These are phyloP conservation scores for Candida nonsorbophila DNA, from an alignment of 805 yeast species.

Conservation along the genomic window DNA sequence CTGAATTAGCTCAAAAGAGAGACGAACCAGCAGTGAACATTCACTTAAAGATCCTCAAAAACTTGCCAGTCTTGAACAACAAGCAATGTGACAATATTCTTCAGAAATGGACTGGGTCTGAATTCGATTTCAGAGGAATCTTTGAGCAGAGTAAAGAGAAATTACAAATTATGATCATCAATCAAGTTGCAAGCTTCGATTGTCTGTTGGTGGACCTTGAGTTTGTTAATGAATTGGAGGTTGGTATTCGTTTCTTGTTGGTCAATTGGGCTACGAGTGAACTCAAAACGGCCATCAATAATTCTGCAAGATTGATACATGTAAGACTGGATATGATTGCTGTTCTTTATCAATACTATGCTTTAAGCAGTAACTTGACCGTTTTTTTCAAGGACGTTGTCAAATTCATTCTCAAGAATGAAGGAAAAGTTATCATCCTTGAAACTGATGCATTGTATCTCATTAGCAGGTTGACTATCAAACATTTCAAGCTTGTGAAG, in stretches of 20 bases:
- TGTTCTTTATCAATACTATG: conserved; percentile 26
- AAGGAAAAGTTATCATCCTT: conserved; percentile 32
- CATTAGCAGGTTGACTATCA: conserved; percentile 24
- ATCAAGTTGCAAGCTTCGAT: conserved; percentile 15
- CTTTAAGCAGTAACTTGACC: conserved; percentile 34
- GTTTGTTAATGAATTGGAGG: conserved; percentile 19
- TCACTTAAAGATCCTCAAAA: conserved; percentile 53
- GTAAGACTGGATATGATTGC: conserved; percentile 24
- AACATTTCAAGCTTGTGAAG: conserved; percentile 27
- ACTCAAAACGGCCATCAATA: conserved; percentile 28
- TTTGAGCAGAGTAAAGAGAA: conserved; percentile 35
- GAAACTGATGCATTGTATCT: conserved; percentile 39
- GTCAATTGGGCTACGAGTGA: conserved; percentile 46
- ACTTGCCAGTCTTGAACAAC: conserved; percentile 51
- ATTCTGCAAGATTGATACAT: conserved; percentile 31
- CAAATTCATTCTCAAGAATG: conserved; percentile 30
- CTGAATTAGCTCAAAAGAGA: conserved; percentile 5
- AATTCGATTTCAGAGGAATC: conserved; percentile 22
- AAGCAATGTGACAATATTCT: conserved; percentile 53
- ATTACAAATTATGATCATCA: conserved; percentile 26
- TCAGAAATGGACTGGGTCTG: conserved; percentile 39
- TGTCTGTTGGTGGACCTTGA: conserved; percentile 8
- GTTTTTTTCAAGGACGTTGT: conserved; percentile 34
- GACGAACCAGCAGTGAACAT: conserved; percentile 18
- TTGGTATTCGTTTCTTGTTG: conserved; percentile 40